Base-by-base conservation (phyloP, 257 asterid species). In the Catharanthus roseus region DNA sequence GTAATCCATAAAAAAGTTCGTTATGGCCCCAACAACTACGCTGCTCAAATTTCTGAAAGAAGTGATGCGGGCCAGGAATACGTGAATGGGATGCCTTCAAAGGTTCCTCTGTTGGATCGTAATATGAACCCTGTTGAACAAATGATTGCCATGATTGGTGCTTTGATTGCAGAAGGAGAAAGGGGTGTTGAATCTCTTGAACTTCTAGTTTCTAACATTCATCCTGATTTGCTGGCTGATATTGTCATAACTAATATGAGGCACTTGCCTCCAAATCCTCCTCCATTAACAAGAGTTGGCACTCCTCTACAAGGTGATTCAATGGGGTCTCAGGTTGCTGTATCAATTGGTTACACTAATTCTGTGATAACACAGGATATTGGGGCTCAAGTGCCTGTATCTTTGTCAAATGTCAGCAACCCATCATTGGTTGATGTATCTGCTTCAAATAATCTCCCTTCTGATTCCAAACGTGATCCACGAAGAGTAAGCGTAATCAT, bases 141-240 rank as follows among this genome's bases (percentile, higher is more conserved):
- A 78, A 91, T 91, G 93, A 88, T 91, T 79, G 82, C 85, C 56
- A 82, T 89, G 97, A 95, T 95, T 81, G 95, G 90, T 81, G 97
- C 97, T 77, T 74, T 95, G 65, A 87, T 95, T 67, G 97, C 96
- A 55, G 99, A 91, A 87, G 99, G 99, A 70, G 97, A 95, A 78
- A 85, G 91, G 75, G 99, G 97, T 73, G 90, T 83, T 41, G 88
- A 88, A 60, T 89, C 97, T 74, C 92, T 95, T 39, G 95, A 95
- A 79, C 75, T 95, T 84, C 93, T 95, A 56, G 80, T 95, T 68
- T 86, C 97, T 50, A 83, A 83, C 69, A 86, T 91, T 65, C 97
- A 85, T 74, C 97, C 99, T 28, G 99, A 95, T 87, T 76, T 95
- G 77, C 92, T 95, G 28, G 97, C 99, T 74, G 99, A 95, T 86